These are phyloP conservation scores for Arachis hypogaea DNA, from an alignment of 306 rosid species.

Conservation along the genomic window DNA sequence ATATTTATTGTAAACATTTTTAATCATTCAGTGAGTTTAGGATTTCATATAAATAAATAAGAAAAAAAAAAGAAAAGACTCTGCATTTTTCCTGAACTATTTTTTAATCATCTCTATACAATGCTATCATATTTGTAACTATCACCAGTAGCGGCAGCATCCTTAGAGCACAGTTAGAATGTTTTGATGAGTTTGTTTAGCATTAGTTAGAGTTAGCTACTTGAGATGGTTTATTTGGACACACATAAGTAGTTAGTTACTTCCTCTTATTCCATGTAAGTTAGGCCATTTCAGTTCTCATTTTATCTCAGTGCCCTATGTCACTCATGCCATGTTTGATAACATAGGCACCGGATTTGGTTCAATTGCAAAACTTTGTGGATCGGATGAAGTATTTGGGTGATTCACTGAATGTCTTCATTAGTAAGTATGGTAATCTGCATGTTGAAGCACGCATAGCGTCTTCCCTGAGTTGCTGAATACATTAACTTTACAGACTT, in stretches of 20 bases:
- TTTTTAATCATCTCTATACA: neutral
- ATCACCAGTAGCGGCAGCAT: neutral
- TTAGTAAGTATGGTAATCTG: conserved; percentile 83
- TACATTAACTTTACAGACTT: no score
- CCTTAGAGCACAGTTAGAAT: neutral
- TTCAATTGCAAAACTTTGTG: conserved; percentile 83
- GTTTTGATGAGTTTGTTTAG: neutral
- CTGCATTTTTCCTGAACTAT: neutral
- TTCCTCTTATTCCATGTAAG: neutral
- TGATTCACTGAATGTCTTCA: conserved; percentile 71
- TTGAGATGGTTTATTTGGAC: neutral
- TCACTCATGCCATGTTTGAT: neutral
- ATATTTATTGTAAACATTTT: neutral
- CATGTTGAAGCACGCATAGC: conserved; percentile 50
- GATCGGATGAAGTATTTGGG: conserved; percentile 91
- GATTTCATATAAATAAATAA: neutral
- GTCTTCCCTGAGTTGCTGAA: no score
- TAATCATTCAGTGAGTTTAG: neutral
- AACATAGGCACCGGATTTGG: conserved; percentile 74
- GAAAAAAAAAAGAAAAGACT: no score
- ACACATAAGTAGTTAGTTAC: neutral
- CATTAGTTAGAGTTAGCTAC: neutral
- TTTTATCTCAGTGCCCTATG: neutral
- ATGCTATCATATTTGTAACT: neutral
- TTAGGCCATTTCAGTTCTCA: neutral